Percentiles rank a stretch among this genome's conserved stretches.
These are phyloP conservation scores for Kazachstania bromeliacearum DNA, from an alignment of 805 yeast species.

Conservation along the genomic window DNA sequence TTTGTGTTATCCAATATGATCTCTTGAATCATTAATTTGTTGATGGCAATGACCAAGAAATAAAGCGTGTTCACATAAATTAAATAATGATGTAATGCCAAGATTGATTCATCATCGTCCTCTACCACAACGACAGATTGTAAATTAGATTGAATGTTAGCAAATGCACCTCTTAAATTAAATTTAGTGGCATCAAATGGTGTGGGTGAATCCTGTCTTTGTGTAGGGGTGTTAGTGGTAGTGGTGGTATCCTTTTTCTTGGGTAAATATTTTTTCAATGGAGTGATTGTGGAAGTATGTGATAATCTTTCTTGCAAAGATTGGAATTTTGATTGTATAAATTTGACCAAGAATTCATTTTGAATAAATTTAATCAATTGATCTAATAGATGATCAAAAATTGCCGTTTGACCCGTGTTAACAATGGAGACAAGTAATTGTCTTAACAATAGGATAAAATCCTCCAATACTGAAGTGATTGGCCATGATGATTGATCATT, in stretches of 20 bases:
- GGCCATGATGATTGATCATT: constrained; percentile 36
- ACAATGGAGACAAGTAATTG: constrained; percentile 55
- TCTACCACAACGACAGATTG: constrained; percentile 27
- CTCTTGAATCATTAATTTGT: constrained; percentile 36
- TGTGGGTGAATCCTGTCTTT: constrained; percentile 5
- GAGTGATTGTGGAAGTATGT: constrained; percentile 10
- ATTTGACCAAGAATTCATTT: constrained; percentile 25
- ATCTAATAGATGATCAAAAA: constrained; percentile 23
- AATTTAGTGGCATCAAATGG: constrained; percentile 13
- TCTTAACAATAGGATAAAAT: constrained; percentile 63
- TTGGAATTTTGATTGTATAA: constrained; percentile 22
- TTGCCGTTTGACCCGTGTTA: constrained; percentile 52
- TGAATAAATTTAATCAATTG: constrained; percentile 22
- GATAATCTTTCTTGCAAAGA: constrained; percentile 19
- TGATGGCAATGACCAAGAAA: constrained; percentile 49
- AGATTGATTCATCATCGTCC: constrained; percentile 20
- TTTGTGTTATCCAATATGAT: constrained; percentile 25
- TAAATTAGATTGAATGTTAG: constrained; percentile 30
- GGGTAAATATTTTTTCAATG: constrained; percentile 19
- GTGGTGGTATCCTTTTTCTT: constrained; percentile 6
- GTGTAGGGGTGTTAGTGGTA: too few species aligned
- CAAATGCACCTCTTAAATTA: constrained; percentile 29
- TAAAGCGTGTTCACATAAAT: constrained; percentile 66
- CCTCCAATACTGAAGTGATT: constrained; percentile 79
- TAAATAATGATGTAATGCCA: constrained; percentile 49